Percentiles rank a stretch among this genome's conserved stretches.
These are phyloP conservation scores for Ulmus americana DNA, from an alignment of 331 rosid species.

Conservation along the genomic window DNA sequence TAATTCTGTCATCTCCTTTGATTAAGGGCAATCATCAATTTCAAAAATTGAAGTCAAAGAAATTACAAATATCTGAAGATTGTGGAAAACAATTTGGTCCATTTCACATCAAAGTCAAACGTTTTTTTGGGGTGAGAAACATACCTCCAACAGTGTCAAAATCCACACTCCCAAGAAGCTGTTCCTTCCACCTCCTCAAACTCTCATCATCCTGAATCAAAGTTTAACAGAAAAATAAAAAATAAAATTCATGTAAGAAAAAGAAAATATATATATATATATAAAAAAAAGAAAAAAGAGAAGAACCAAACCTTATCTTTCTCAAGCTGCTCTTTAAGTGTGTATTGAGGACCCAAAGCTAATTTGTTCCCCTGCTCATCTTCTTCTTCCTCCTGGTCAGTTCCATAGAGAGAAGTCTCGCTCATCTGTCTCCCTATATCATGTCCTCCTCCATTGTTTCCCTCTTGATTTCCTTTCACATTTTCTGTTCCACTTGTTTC, in stretches of 20 bases:
- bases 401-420: conserved; percentile 26
- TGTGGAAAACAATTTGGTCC: background rate
- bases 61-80: background rate
- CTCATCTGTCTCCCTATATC: conserved; percentile 23
- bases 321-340: conserved; percentile 47
- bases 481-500: conserved; percentile 18
- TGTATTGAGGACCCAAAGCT: conserved; percentile 44
- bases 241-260: background rate
- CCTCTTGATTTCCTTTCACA: conserved; percentile 20
- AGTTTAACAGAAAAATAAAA: background rate
- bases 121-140: background rate
- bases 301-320: conserved; percentile 39
- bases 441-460: conserved; percentile 16
- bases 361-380: conserved; percentile 28
- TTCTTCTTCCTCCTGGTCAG: conserved; percentile 40
- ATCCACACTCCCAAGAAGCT: conserved; percentile 47
- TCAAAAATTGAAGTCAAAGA: background rate
- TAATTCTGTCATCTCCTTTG: no score
- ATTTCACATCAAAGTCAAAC: background rate
- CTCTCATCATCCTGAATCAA: conserved; percentile 46
- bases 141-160: conserved; percentile 44
- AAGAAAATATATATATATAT: background rate
- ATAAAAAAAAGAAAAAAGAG: background rate
- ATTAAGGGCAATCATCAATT: no score
- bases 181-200: conserved; percentile 56